A percentile compares a stretch with the other conserved stretches of the same genome.
Evolutionary conservation across 208 protist species (phyloP).

Genomic region (Trypanosoma theileri): DNA sequence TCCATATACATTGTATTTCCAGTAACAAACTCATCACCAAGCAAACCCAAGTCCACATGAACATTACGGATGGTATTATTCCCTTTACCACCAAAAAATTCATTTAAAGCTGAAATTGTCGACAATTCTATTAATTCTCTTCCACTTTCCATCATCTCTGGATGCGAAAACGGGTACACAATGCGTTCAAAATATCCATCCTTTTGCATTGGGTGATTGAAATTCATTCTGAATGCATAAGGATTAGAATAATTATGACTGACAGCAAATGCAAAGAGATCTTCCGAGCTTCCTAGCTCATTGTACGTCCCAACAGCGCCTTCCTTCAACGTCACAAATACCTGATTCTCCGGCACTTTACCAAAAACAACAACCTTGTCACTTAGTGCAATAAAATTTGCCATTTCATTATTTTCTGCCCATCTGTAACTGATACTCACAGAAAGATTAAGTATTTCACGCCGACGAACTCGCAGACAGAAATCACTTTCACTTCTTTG

Average conservation of each 20-base stretch:
- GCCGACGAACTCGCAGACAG: slow-evolving; percentile 28
- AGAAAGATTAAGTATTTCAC: slow-evolving; percentile 20
- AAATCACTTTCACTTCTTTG: slow-evolving; percentile 29
- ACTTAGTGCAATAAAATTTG: neutral
- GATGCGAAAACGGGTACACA: slow-evolving; percentile 18
- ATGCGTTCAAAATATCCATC: slow-evolving; percentile 21
- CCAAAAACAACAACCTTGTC: neutral
- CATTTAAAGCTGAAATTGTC: neutral
- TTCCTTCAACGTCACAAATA: neutral
- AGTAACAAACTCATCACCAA: slow-evolving; percentile 39
- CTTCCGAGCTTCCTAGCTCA: neutral
- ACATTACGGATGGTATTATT: slow-evolving; percentile 31
- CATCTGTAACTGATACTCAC: slow-evolving; percentile 26
- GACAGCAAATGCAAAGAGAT: slow-evolving; percentile 19
- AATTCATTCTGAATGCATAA: slow-evolving; percentile 12
- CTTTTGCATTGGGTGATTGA: slow-evolving; percentile 7
- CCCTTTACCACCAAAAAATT: slow-evolving; percentile 33
- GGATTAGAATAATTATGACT: neutral
- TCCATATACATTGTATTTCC: slow-evolving; percentile 60
- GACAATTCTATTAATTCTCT: slow-evolving; percentile 18
- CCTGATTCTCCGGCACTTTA: slow-evolving; percentile 2
- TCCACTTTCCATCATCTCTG: slow-evolving; percentile 7
- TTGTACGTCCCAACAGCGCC: slow-evolving; percentile 6
- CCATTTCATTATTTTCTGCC: slow-evolving; percentile 23
- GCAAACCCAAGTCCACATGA: slow-evolving; percentile 25